Evolutionary conservation across 345 rosid genomes (phyloP).

Genomic region (Salix koriyanagi): DNA sequence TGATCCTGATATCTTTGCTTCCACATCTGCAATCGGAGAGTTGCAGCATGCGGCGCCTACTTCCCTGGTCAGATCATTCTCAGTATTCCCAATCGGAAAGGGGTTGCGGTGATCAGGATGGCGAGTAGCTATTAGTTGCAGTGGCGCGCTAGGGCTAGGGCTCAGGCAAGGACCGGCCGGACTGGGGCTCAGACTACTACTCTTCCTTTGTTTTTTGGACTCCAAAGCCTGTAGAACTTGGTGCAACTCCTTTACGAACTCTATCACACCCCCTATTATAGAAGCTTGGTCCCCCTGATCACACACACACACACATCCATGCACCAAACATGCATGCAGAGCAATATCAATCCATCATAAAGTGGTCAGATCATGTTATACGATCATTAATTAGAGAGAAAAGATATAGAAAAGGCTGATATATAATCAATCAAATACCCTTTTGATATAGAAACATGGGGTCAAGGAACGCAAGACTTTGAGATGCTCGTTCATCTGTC

Average conservation of each 20-base stretch:
- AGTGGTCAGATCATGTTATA: too few relatives aligned
- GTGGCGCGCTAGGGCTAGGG: conserved; percentile 43
- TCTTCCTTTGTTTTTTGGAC: conserved; percentile 79
- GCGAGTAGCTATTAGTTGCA: conserved; percentile 16
- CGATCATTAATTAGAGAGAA: background rate
- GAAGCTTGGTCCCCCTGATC: conserved; percentile 94
- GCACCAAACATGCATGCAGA: too few relatives aligned
- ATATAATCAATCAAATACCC: conserved; percentile 39
- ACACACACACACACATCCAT: background rate
- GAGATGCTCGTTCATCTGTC: conserved; percentile 92
- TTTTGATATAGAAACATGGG: conserved; percentile 86
- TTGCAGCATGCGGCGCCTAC: conserved; percentile 59
- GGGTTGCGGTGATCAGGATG: conserved; percentile 20
- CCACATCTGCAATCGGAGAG: conserved; percentile 84
- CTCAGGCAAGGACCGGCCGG: conserved; percentile 27
- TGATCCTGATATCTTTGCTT: conserved; percentile 83
- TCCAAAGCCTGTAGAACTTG: conserved; percentile 75
- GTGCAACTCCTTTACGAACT: conserved; percentile 86
- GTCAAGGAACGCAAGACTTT: conserved; percentile 80
- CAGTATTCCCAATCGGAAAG: conserved; percentile 22
- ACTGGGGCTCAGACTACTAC: conserved; percentile 20
- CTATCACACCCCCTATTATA: conserved; percentile 82
- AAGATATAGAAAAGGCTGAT: background rate
- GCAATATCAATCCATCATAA: too few relatives aligned
- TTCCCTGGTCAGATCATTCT: conserved; percentile 32